Evolutionary conservation across 164 flowering plant genomes (phyloP).

Genomic region (Nymphaea thermarum): DNA sequence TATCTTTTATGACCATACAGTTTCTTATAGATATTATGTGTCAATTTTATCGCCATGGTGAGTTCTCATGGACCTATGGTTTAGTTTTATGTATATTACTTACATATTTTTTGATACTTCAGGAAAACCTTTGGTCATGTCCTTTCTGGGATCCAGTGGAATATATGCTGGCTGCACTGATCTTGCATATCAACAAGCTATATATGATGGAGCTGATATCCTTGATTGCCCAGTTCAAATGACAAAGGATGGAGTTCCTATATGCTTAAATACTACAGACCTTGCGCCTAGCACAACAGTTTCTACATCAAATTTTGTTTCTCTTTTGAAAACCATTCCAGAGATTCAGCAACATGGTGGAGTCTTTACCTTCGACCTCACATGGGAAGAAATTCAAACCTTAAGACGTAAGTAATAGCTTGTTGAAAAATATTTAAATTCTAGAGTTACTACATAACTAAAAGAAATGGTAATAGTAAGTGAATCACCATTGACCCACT

Average conservation of each 20-base stretch:
- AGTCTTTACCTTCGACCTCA: constrained; percentile 51
- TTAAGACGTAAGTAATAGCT: constrained; percentile 54
- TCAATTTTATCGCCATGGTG: neutral
- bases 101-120: constrained; percentile 10
- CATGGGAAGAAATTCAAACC: constrained; percentile 60
- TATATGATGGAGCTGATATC: constrained; percentile 70
- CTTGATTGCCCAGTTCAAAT: constrained; percentile 89
- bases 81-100: too few relatives aligned
- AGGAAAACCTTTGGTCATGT: constrained; percentile 52
- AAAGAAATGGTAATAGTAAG: too few relatives aligned
- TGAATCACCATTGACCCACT: too few relatives aligned
- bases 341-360: constrained; percentile 34
- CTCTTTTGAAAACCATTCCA: constrained; percentile 18
- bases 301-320: constrained; percentile 29
- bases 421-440: too few relatives aligned
- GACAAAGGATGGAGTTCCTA: constrained; percentile 60
- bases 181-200: constrained; percentile 62
- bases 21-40: neutral
- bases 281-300: constrained; percentile 50
- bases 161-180: constrained; percentile 77
- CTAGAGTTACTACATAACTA: too few relatives aligned
- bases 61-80: neutral
- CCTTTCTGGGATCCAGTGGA: constrained; percentile 85
- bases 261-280: constrained; percentile 64
- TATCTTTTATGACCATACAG: neutral